phyloP scores from a whole-genome alignment of 495 filamentous ascomycete genomes.

The Neurospora discreta region DNA sequence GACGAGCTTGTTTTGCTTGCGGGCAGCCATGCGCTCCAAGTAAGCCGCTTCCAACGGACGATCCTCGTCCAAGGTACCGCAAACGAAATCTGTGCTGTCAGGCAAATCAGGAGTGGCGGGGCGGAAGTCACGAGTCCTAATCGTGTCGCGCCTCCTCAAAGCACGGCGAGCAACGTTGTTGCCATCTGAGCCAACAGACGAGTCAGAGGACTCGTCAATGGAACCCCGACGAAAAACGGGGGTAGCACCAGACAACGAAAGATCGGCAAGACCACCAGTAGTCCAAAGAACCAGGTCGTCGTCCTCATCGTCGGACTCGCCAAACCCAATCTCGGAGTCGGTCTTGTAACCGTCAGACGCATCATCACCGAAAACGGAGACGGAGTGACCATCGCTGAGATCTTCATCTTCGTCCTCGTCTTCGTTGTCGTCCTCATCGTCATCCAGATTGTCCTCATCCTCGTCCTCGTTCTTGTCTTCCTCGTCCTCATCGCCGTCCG shows the following conservation, averaged over 20 bases:
- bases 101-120: constrained; percentile 73
- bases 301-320: constrained; percentile 77
- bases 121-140: constrained; percentile 43
- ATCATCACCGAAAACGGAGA: constrained; percentile 57
- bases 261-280: constrained; percentile 34
- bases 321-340: constrained; percentile 93
- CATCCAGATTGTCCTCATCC: constrained; percentile 35
- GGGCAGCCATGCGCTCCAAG: constrained; percentile 70
- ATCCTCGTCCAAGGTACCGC: constrained; percentile 93
- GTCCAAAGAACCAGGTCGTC: constrained; percentile 78
- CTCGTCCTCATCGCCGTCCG: constrained; percentile 29
- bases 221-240: constrained; percentile 30
- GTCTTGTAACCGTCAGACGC: constrained; percentile 74
- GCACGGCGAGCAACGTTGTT: constrained; percentile 8
- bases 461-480: constrained; percentile 43
- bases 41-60: constrained; percentile 88
- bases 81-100: constrained; percentile 96
- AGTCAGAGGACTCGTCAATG: constrained; percentile 29
- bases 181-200: constrained; percentile 22
- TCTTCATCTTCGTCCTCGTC: constrained; percentile 29
- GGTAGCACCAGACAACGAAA: constrained; percentile 24
- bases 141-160: constrained; percentile 18
- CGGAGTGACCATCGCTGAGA: constrained; percentile 32
- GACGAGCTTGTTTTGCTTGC: constrained; percentile 66
- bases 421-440: constrained; percentile 38